Evolutionary conservation across 164 flowering plant species (phyloP).

Genomic region (Magnolia sinica): DNA sequence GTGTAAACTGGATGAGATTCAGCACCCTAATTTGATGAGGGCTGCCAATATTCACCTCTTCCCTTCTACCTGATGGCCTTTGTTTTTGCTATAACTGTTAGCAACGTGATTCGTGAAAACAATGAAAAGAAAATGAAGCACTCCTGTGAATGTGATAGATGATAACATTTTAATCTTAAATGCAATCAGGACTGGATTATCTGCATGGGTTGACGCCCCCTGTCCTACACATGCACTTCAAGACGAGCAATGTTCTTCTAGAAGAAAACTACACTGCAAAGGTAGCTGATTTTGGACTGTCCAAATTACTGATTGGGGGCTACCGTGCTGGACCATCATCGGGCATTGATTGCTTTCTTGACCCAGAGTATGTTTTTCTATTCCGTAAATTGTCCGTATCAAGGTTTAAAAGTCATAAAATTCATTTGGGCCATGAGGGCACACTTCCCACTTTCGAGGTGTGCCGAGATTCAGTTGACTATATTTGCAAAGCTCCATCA

Average conservation of each 20-base stretch:
- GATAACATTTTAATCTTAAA: neutral
- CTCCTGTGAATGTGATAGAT: neutral
- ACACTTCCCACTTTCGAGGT: neutral
- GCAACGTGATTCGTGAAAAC: neutral
- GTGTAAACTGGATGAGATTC: neutral
- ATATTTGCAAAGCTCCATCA: neutral
- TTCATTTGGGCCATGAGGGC: neutral
- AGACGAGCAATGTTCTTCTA: constrained; percentile 42
- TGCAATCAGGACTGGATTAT: constrained; percentile 38
- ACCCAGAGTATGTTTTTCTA: constrained; percentile 35
- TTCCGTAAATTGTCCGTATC: neutral
- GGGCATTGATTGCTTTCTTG: constrained; percentile 34
- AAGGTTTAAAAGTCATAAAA: neutral
- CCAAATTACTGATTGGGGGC: constrained; percentile 26
- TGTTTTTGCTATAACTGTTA: neutral
- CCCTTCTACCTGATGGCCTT: neutral
- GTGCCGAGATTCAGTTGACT: neutral
- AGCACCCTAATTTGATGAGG: neutral
- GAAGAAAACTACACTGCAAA: constrained; percentile 38
- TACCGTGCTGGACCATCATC: constrained; percentile 35
- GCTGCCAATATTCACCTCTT: neutral
- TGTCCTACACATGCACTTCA: constrained; percentile 43
- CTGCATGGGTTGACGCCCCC: constrained; percentile 44
- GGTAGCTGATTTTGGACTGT: constrained; percentile 50
- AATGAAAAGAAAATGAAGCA: neutral